Evolutionary conservation across 345 rosid genomes (phyloP).

Genomic region (Ceriops tagal): DNA sequence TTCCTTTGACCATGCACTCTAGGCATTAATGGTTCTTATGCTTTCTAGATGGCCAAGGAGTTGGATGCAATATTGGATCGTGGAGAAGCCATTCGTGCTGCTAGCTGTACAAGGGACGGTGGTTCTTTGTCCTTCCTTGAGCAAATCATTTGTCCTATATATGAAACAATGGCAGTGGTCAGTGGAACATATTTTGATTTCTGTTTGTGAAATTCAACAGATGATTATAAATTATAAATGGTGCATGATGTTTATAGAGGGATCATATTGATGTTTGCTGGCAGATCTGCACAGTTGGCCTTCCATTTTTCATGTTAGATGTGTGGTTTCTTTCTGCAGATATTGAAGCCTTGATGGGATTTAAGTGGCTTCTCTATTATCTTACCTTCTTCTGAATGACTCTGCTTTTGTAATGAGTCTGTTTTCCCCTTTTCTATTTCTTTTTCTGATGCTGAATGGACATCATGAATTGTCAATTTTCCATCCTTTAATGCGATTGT

Average conservation of each 20-base stretch:
- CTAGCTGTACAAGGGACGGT: conserved; percentile 52
- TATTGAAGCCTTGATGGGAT: too few species aligned
- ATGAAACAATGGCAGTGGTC: conserved; percentile 55
- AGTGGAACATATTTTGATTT: conserved; percentile 21
- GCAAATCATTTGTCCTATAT: conserved; percentile 70
- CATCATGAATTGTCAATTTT: too few species aligned
- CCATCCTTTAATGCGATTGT: too few species aligned
- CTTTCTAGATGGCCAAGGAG: conserved; percentile 90
- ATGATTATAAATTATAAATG: neutral
- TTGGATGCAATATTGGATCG: conserved; percentile 89
- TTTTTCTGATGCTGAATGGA: too few species aligned
- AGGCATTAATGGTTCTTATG: conserved; percentile 5
- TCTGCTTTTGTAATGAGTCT: too few species aligned
- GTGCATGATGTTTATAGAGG: neutral
- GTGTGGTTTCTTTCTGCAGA: too few species aligned
- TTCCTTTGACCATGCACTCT: neutral
- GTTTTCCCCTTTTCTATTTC: too few species aligned
- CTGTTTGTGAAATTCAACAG: neutral
- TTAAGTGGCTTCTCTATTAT: too few species aligned
- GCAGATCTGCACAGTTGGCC: neutral
- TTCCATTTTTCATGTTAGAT: too few species aligned
- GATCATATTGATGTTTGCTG: neutral
- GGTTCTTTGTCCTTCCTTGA: conserved; percentile 83
- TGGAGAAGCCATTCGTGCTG: conserved; percentile 66
- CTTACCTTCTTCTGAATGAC: too few species aligned